Percentiles rank a stretch among this genome's conserved stretches.
These are phyloP conservation scores for Pseudogymnoascus verrucosus DNA, from an alignment of 2,329 filamentous ascomycete species.

Conservation along the genomic window DNA sequence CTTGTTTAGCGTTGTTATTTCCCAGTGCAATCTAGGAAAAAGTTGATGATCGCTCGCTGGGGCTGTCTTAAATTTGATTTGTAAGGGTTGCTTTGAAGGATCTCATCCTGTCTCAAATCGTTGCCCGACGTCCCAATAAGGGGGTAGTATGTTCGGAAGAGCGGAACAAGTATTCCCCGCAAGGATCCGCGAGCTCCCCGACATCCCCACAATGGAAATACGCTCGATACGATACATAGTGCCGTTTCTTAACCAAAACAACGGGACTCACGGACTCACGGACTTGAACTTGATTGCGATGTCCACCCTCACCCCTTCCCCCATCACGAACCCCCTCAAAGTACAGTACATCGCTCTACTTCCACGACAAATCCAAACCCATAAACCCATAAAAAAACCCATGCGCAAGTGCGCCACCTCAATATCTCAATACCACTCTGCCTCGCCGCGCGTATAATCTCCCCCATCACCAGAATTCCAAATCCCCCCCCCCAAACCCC, in stretches of 20 bases:
- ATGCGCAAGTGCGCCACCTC: neutral
- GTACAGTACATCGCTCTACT: conserved; percentile 3
- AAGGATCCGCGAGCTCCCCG: neutral
- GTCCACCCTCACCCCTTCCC: neutral
- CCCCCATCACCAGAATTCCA: neutral
- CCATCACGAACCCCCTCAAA: neutral
- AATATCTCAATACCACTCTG: neutral
- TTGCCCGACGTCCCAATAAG: neutral
- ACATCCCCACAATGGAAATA: neutral
- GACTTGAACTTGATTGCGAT: neutral
- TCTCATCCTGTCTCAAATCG: neutral
- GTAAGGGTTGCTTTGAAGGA: neutral
- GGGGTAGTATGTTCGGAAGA: neutral
- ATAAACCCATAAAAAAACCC: neutral
- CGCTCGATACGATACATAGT: neutral
- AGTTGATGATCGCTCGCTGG: neutral
- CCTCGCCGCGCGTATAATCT: neutral
- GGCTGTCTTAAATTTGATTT: conserved; percentile 2
- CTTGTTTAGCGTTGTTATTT: neutral
- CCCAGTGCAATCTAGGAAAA: neutral
- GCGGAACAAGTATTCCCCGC: conserved; percentile 5
- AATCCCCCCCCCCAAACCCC: neutral
- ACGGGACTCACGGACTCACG: neutral
- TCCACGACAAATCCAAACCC: neutral
- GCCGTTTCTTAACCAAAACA: conserved; percentile 3